Evolutionary conservation across 495 filamentous ascomycete genomes (phyloP).

Genomic region (Pyrenula massariospora): DNA sequence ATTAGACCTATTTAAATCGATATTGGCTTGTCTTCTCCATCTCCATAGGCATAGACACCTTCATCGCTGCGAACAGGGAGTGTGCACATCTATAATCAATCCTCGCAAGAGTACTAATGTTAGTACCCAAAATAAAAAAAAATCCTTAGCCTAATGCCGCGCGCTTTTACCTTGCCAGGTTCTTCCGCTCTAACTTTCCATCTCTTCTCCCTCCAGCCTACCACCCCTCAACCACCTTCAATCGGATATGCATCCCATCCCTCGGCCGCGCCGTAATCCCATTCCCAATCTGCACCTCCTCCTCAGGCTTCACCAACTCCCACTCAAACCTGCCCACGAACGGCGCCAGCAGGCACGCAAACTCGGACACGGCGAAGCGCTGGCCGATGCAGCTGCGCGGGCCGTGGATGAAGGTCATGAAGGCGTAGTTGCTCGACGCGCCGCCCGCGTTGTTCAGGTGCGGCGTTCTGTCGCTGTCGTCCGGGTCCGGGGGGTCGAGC

Average conservation of each 20-base stretch:
- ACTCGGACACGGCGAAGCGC: constrained; percentile 73
- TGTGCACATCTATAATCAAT: too few species aligned
- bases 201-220: constrained; percentile 15
- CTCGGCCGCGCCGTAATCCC: constrained; percentile 51
- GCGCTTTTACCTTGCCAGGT: too few species aligned
- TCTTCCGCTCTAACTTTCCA: too few species aligned
- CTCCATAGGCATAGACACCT: too few species aligned
- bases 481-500: constrained; percentile 22
- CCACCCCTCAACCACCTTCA: constrained; percentile 57
- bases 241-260: constrained; percentile 49
- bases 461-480: neutral
- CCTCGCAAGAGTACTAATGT: too few species aligned
- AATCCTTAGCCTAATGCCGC: too few species aligned
- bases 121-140: too few species aligned
- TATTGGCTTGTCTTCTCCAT: too few species aligned
- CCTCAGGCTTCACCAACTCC: constrained; percentile 45
- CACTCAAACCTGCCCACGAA: constrained; percentile 62
- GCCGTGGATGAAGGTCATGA: constrained; percentile 76
- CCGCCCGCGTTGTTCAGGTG: constrained; percentile 26
- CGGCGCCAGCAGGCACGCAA: constrained; percentile 67
- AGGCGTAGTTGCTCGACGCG: constrained; percentile 55
- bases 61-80: too few species aligned
- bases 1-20: too few species aligned
- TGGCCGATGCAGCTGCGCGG: constrained; percentile 73
- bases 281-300: constrained; percentile 43